Evolutionary conservation across 495 filamentous ascomycete genomes (phyloP), one percentile per base, ranked within the genome.

Genomic region (Podospora appendiculata): DNA sequence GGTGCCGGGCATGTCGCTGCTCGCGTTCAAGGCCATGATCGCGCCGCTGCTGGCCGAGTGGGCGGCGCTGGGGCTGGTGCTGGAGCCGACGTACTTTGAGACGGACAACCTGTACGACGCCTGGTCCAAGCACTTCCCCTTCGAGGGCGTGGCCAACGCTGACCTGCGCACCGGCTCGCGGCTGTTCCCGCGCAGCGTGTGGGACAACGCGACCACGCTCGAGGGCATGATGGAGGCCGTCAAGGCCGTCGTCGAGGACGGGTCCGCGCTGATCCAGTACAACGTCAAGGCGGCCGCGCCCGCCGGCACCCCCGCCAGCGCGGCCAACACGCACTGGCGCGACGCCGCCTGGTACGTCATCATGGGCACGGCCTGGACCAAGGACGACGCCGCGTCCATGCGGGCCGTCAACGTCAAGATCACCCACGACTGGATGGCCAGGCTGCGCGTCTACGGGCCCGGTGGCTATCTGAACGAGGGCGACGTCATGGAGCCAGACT

Each of bases 401-500:
- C 55, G 70, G 39, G 62, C 59, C 9, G 65, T 70, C 49, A 71
- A 70, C 52, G 52, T 69, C 19, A 73, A 73, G 50, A 65, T 82
- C 32, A 81, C 78, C 4, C 68, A 74, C 42, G 72, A 72, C 36
- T 80, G 79, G 63, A 72, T 76, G 34, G 55, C 57, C 55, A 8
- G 57, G 42, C 66, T 67, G 72, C 52, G 67, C 19, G 68, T 62
- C 11, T 62, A 76, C 16, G 66, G 65, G n/a, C 70, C 70, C 1
- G 67, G 67, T 1, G 59, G 65, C 0, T 80, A 80, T 36, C 32
- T 70, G 0, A 77, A 72, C 42, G 77, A 83, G 63, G 72, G 63
- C 25, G 79, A 86, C 60, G 63, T 79, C n/a, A 67, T 77, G 45
- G 82, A 87, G 63, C 82, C 83, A 0, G 61, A 82, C 46, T 87